Conservation (phyloP, 73 alveolate genomes). For the Paramecium pentaurelia region DNA sequence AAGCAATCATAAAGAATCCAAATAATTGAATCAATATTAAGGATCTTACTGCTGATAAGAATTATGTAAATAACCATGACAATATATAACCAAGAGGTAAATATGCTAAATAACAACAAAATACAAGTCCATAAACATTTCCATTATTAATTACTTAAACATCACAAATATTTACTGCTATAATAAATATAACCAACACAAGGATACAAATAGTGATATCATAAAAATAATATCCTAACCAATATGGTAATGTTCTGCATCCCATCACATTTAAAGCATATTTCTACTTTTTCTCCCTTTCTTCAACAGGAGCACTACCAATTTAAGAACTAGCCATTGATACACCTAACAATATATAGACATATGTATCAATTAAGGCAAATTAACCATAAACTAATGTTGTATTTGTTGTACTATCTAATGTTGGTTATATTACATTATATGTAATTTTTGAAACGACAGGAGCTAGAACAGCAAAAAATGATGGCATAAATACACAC, state of each 20-base stretch:
- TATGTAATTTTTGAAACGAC: neutral
- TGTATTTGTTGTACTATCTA: neutral
- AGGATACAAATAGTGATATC: slow-evolving; percentile 5
- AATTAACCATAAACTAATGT: neutral
- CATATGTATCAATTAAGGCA: neutral
- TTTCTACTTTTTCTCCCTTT: slow-evolving; percentile 31
- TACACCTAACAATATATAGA: neutral
- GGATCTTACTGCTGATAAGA: neutral
- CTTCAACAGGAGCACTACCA: neutral
- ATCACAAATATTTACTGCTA: neutral
- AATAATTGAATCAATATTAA: neutral
- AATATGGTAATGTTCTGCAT: slow-evolving; percentile 54
- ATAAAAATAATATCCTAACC: slow-evolving; percentile 41
- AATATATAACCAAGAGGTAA: slow-evolving; percentile 16
- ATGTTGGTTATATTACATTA: neutral
- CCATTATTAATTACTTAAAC: neutral
- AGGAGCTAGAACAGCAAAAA: neutral
- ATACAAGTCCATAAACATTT: neutral
- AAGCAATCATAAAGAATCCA: neutral
- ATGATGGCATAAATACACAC: neutral
- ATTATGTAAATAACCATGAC: neutral
- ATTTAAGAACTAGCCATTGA: slow-evolving; percentile 18
- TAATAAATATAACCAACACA: neutral
- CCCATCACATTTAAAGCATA: slow-evolving; percentile 61
- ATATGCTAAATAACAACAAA: neutral